A percentile compares a stretch with the other conserved stretches of the same genome.
Evolutionary conservation across 208 protist genomes (phyloP).

Genomic region (Trypanosoma avium): DNA sequence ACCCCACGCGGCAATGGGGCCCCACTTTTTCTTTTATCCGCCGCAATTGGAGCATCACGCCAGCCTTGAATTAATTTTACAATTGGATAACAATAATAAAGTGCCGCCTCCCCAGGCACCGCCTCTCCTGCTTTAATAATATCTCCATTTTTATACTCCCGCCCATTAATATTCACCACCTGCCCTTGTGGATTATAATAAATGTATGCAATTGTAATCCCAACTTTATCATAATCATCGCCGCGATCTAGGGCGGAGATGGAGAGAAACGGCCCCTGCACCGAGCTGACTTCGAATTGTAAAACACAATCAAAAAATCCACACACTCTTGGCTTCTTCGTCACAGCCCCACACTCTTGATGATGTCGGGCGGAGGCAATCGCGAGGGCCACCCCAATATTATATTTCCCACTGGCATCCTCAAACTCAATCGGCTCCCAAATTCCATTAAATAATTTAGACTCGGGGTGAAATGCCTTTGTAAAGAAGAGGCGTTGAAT

Average conservation of each 20-base stretch:
- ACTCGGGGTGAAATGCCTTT: constrained; percentile 49
- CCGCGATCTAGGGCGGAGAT: constrained; percentile 92
- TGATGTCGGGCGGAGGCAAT: constrained; percentile 77
- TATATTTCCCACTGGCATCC: constrained; percentile 79
- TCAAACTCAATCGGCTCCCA: constrained; percentile 72
- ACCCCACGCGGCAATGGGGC: constrained; percentile 74
- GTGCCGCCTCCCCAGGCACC: constrained; percentile 74
- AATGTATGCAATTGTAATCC: constrained; percentile 88
- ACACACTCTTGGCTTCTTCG: constrained; percentile 87
- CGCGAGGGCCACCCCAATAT: constrained; percentile 90
- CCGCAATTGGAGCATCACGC: constrained; percentile 72
- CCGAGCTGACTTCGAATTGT: constrained; percentile 87
- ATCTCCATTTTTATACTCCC: constrained; percentile 79
- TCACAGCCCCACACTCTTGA: constrained; percentile 88
- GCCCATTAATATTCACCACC: constrained; percentile 66
- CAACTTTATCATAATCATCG: constrained; percentile 90
- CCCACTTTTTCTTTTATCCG: constrained; percentile 46
- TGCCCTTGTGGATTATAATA: constrained; percentile 68
- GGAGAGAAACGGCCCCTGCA: constrained; percentile 90
- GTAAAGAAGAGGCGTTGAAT: constrained; percentile 74
- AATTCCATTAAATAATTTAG: constrained; percentile 72
- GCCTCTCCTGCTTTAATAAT: constrained; percentile 89
- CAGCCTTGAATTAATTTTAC: constrained; percentile 86
- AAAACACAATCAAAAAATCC: constrained; percentile 93
- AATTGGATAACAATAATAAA: constrained; percentile 87